Evolutionary conservation across 768 basidiomycete species (phyloP).

Genomic region (Phanerochaete sordida): DNA sequence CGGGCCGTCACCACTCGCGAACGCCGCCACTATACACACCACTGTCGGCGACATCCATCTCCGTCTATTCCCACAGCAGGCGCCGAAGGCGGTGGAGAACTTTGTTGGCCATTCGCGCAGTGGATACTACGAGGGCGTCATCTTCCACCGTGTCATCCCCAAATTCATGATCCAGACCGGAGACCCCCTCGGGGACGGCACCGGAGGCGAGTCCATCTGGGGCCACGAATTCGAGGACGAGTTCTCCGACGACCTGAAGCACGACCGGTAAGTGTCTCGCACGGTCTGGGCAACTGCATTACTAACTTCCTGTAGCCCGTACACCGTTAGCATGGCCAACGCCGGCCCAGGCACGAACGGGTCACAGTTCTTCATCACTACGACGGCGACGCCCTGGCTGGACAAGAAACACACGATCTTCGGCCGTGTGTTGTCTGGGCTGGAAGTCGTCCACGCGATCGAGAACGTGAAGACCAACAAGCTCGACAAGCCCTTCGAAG

Average conservation of each 20-base stretch:
- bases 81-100: slow-evolving; percentile 96
- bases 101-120: slow-evolving; percentile 90
- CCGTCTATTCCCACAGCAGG: slow-evolving; percentile 84
- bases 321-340: slow-evolving; percentile 95
- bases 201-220: slow-evolving; percentile 90
- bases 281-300: background rate
- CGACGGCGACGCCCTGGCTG: slow-evolving; percentile 89
- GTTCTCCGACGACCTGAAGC: slow-evolving; percentile 82
- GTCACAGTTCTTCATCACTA: slow-evolving; percentile 98
- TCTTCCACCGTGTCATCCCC: slow-evolving; percentile 96
- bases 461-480: slow-evolving; percentile 89
- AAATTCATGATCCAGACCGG: slow-evolving; percentile 99
- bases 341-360: slow-evolving; percentile 90
- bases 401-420: slow-evolving; percentile 94
- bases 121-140: slow-evolving; percentile 87
- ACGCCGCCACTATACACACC: slow-evolving; percentile 88
- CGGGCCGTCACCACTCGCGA: slow-evolving; percentile 70
- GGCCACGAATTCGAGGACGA: slow-evolving; percentile 90
- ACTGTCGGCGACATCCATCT: slow-evolving; percentile 92
- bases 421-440: slow-evolving; percentile 79
- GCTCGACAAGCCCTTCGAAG: slow-evolving; percentile 85
- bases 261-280: slow-evolving; percentile 70
- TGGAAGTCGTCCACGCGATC: slow-evolving; percentile 89
- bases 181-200: slow-evolving; percentile 92
- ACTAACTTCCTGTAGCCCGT: slow-evolving; percentile 49